A percentile compares a stretch with the other conserved stretches of the same genome.
phyloP scores from a whole-genome alignment of 441 rosid species.

The Breynia disticha region DNA sequence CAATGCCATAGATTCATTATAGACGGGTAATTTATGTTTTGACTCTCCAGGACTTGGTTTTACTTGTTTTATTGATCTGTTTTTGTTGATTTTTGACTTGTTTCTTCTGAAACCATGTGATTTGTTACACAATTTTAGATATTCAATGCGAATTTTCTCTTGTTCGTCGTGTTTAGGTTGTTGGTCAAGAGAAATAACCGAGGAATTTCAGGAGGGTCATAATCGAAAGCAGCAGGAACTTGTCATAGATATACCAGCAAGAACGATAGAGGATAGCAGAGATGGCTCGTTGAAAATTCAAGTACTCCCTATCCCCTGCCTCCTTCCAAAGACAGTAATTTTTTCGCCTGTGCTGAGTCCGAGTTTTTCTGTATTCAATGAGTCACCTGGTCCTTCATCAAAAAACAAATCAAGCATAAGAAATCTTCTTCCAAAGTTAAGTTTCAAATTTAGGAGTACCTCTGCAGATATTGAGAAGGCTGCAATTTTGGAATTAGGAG shows the following conservation, averaged over 20 bases:
- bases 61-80: too few species aligned
- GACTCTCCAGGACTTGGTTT: too few species aligned
- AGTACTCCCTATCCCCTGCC: slow-evolving; percentile 46
- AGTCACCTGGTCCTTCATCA: slow-evolving; percentile 35
- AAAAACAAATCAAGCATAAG: slow-evolving; percentile 34
- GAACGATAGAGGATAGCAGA: slow-evolving; percentile 27
- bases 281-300: slow-evolving; percentile 38
- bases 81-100: too few species aligned
- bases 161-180: slow-evolving; percentile 28
- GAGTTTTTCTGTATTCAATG: slow-evolving; percentile 26
- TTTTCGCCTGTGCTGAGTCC: slow-evolving; percentile 80
- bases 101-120: background rate
- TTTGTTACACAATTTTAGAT: background rate
- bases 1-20: too few species aligned
- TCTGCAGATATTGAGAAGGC: slow-evolving; percentile 75
- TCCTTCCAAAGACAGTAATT: slow-evolving; percentile 60
- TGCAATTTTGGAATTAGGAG: slow-evolving; percentile 53
- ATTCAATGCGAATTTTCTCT: slow-evolving; percentile 1
- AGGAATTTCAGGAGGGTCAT: slow-evolving; percentile 31
- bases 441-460: slow-evolving; percentile 45
- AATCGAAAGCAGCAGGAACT: slow-evolving; percentile 28
- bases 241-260: slow-evolving; percentile 39
- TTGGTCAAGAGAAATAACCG: slow-evolving; percentile 49
- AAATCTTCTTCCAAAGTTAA: slow-evolving; percentile 56
- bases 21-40: too few species aligned